phyloP scores from a whole-genome alignment of 1,139 yeast species.

The Debaryomycetaceae sp. region DNA sequence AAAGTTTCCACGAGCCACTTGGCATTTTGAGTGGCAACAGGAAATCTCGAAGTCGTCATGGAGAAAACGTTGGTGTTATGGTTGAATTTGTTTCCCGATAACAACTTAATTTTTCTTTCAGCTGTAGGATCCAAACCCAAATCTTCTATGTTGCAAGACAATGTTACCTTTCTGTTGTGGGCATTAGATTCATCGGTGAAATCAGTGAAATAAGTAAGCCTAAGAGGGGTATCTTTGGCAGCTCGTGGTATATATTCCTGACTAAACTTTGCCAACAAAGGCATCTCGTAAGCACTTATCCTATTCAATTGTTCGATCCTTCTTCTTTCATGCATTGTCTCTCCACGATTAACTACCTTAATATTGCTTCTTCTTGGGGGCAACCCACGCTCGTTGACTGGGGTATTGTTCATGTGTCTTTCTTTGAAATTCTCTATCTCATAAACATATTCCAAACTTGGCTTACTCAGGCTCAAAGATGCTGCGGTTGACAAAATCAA shows the following conservation, averaged over 20 bases:
- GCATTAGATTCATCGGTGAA: slow-evolving; percentile 69
- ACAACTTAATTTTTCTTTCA: slow-evolving; percentile 69
- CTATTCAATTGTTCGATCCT: slow-evolving; percentile 56
- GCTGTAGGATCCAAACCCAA: slow-evolving; percentile 52
- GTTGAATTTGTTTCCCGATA: slow-evolving; percentile 79
- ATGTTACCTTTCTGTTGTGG: slow-evolving; percentile 65
- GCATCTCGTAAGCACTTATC: slow-evolving; percentile 88
- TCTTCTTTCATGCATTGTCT: slow-evolving; percentile 35
- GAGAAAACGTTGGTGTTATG: slow-evolving; percentile 54
- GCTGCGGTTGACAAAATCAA: slow-evolving; percentile 44
- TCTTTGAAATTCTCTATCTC: slow-evolving; percentile 47
- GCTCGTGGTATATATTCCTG: slow-evolving; percentile 53
- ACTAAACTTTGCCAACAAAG: slow-evolving; percentile 72
- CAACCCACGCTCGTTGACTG: slow-evolving; percentile 33
- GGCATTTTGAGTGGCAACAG: slow-evolving; percentile 84
- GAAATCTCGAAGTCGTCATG: slow-evolving; percentile 60
- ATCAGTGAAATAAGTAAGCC: slow-evolving; percentile 69
- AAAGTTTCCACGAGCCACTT: slow-evolving; percentile 65
- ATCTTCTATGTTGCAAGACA: slow-evolving; percentile 51
- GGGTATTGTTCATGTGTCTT: slow-evolving; percentile 43
- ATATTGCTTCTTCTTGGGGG: slow-evolving; percentile 41
- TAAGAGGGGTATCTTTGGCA: slow-evolving; percentile 49
- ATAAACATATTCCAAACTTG: slow-evolving; percentile 41
- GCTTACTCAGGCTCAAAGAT: slow-evolving; percentile 28
- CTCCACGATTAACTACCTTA: slow-evolving; percentile 36